Conservation (phyloP, 1,139 yeast species). For the Debaryomyces singareniensis region DNA sequence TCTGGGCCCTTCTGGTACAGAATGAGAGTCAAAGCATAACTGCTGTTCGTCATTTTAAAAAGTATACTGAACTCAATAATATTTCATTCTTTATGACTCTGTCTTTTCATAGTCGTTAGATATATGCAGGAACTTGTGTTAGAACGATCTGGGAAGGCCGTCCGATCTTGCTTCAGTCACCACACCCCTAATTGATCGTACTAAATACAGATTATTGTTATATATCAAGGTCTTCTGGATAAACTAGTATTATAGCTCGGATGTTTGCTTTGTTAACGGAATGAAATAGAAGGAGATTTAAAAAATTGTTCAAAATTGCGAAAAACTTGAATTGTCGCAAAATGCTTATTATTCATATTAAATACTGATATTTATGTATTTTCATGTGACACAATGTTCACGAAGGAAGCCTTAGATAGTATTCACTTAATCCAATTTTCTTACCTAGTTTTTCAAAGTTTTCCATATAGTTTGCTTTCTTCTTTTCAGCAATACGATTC, state of each 20-base stretch:
- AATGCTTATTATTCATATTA: neutral
- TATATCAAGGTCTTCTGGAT: too few species aligned
- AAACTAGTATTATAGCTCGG: too few species aligned
- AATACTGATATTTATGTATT: neutral
- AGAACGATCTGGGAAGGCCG: too few species aligned
- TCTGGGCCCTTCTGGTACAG: neutral
- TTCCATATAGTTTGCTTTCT: slow-evolving; percentile 48
- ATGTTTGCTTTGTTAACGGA: too few species aligned
- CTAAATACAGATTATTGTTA: too few species aligned
- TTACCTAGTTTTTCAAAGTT: slow-evolving; percentile 67
- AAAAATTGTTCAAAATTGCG: slow-evolving; percentile 1
- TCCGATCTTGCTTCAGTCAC: too few species aligned
- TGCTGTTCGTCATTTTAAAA: neutral
- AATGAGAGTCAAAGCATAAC: neutral
- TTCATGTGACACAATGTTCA: neutral
- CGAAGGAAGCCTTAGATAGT: slow-evolving; percentile 24
- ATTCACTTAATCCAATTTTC: slow-evolving; percentile 64
- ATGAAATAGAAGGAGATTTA: too few species aligned
- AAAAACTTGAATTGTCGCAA: neutral
- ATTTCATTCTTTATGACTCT: too few species aligned
- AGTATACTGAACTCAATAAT: too few species aligned
- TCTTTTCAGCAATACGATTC: slow-evolving; percentile 49
- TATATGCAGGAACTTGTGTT: neutral
- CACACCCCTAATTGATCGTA: too few species aligned
- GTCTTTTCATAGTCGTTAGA: neutral